These are phyloP conservation scores for Penicillium sp. DNA, from an alignment of 2,329 filamentous ascomycete species.

Conservation along the genomic window DNA sequence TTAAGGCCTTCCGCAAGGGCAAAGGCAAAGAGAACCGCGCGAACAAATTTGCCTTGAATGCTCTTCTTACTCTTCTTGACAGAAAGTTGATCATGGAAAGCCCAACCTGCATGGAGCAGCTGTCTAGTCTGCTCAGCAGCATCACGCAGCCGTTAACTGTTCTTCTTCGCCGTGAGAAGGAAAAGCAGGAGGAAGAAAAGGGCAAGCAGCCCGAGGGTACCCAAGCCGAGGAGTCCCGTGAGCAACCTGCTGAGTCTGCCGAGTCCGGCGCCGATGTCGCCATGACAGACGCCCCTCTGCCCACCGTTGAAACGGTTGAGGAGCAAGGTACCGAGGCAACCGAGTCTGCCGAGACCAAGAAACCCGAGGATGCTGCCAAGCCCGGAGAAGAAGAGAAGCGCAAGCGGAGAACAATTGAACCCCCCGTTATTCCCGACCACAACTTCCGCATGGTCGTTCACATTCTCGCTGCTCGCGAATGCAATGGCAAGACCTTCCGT, in stretches of 20 bases:
- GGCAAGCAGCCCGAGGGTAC: slow-evolving; percentile 35
- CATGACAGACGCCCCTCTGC: slow-evolving; percentile 36
- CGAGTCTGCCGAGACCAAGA: slow-evolving; percentile 18
- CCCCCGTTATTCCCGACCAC: slow-evolving; percentile 79
- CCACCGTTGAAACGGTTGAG: slow-evolving; percentile 30
- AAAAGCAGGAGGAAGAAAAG: slow-evolving; percentile 53
- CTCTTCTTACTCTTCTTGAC: slow-evolving; percentile 79
- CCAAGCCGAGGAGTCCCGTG: slow-evolving; percentile 15
- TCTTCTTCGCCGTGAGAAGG: slow-evolving; percentile 76
- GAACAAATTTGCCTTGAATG: slow-evolving; percentile 86
- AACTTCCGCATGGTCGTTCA: slow-evolving; percentile 94
- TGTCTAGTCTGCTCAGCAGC: slow-evolving; percentile 79
- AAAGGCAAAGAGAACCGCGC: slow-evolving; percentile 82
- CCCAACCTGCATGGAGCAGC: slow-evolving; percentile 90
- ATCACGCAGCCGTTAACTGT: slow-evolving; percentile 82
- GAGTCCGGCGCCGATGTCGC: slow-evolving; percentile 37
- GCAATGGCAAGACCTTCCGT: slow-evolving; percentile 95
- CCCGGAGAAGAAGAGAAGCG: slow-evolving; percentile 46
- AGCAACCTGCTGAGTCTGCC: slow-evolving; percentile 23
- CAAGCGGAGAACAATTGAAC: slow-evolving; percentile 63
- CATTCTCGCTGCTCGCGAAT: slow-evolving; percentile 92
- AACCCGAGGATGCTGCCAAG: slow-evolving; percentile 26
- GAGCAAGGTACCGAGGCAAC: slow-evolving; percentile 19
- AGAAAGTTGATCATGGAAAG: slow-evolving; percentile 96
- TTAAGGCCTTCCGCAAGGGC: slow-evolving; percentile 72